Base-by-base conservation (phyloP, 2,329 filamentous ascomycete genomes). In the Colletotrichum endophyticum region DNA sequence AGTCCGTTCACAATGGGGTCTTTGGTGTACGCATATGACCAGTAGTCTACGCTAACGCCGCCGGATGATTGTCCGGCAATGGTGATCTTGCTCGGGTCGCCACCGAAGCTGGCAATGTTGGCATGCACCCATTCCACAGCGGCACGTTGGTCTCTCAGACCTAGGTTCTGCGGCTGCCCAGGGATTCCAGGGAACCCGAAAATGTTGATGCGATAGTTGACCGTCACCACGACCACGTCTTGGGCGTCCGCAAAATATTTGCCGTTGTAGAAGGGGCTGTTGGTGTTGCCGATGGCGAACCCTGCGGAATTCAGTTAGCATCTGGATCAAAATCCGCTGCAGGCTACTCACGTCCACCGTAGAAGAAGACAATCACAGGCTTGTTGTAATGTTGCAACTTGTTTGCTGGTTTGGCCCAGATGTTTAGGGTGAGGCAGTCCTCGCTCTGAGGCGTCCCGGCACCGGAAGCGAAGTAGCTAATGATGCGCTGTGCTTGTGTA, bases 1-100 rank as follows among this genome's bases (percentile, higher is more conserved):
- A 89, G 81, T 5, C 84, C 88, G 8, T 83, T 80, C n/a, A 86
- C 85, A 28, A 91, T 91, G 8, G 89, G 88, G 57, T 91, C 87
- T 0, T 87, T 72, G 3, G 78, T 64, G 87, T 87, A 89, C 5
- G 89, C 87, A 68, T 89, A 90, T 7, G 87, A 84, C 82, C 87
- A 89, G 79, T 87, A 86, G 77, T 90, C 88, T 0, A 86, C 86
- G 1, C 84, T 81, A 8, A 76, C 66, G 25, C 79, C 81, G 22
- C 88, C 87, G 5, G 88, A 86, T 25, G 87, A 88, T 81, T 88
- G 85, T 7, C 88, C 88, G 30, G 84, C 84, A 19, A 88, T 82
- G 2, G 82, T 82, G 74, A 89, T 88, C 16, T 81, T 80, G 11
- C 72, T 56, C 2, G 84, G 79, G 71, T 88, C 84, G 28, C 89